Conservation (phyloP, 768 basidiomycete genomes). For the Leccinum subtestaceum region DNA sequence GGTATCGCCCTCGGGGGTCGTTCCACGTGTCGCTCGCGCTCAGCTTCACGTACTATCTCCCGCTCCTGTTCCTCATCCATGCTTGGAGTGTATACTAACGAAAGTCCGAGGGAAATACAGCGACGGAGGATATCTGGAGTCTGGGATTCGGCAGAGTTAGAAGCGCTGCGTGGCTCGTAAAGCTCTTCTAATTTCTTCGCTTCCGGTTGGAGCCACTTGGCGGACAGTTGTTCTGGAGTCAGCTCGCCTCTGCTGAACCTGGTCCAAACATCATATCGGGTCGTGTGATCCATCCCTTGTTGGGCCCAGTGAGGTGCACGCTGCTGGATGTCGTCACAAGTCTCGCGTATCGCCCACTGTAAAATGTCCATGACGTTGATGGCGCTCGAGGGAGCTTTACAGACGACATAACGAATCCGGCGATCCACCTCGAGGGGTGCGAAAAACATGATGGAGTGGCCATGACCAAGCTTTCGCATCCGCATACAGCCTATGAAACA, state of each 20-base stretch:
- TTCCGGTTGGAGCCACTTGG: background rate
- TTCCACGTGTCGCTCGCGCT: background rate
- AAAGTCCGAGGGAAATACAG: background rate
- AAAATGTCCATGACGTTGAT: background rate
- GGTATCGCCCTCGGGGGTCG: background rate
- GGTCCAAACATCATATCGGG: background rate
- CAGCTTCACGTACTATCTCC: constrained; percentile 38
- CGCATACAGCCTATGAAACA: background rate
- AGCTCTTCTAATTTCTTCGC: background rate
- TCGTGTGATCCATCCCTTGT: background rate
- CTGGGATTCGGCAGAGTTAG: background rate
- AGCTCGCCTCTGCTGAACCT: background rate
- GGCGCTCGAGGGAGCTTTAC: background rate
- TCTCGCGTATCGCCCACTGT: background rate
- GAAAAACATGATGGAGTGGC: background rate
- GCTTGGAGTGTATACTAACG: background rate
- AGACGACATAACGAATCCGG: background rate
- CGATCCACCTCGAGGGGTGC: background rate
- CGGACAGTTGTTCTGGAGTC: background rate
- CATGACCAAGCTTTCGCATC: background rate
- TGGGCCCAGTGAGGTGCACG: background rate
- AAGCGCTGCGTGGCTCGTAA: background rate
- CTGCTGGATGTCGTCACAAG: background rate
- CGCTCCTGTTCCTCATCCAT: constrained; percentile 48
- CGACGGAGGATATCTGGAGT: background rate